These are phyloP conservation scores for Tetragonia tetragonoides DNA, from an alignment of 148 eudicot genomes.

Conservation along the genomic window DNA sequence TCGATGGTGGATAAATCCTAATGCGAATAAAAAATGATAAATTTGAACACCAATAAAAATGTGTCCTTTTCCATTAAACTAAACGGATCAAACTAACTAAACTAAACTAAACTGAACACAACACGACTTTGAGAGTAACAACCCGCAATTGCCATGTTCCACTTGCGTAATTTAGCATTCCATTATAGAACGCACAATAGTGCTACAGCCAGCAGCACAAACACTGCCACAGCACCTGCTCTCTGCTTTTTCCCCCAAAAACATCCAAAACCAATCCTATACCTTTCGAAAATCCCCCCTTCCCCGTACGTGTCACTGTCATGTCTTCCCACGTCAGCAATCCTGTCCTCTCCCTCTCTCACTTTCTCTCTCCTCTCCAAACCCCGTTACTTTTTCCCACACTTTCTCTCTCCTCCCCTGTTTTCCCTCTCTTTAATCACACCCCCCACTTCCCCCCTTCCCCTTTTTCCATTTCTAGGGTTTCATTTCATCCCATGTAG, in stretches of 20 bases:
- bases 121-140: too few relatives aligned
- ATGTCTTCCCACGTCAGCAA: slow-evolving; percentile 20
- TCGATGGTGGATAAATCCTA: too few relatives aligned
- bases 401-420: background rate
- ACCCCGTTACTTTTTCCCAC: slow-evolving; percentile 8
- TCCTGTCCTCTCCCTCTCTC: slow-evolving; percentile 6
- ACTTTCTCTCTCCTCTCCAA: slow-evolving; percentile 6
- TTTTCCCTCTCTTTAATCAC: slow-evolving; percentile 8
- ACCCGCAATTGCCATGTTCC: too few relatives aligned
- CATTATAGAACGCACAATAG: too few relatives aligned
- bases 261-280: slow-evolving; percentile 1
- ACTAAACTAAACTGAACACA: too few relatives aligned
- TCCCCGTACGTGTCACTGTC: slow-evolving; percentile 23
- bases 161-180: too few relatives aligned
- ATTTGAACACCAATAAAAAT: too few relatives aligned
- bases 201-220: too few relatives aligned
- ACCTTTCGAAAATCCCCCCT: background rate
- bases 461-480: slow-evolving; percentile 32
- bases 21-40: too few relatives aligned
- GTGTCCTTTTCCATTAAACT: background rate
- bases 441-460: background rate
- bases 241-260: slow-evolving; percentile 5
- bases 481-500: slow-evolving; percentile 14
- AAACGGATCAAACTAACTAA: too few relatives aligned
- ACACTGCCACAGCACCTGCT: too few relatives aligned